Evolutionary conservation across 1,284 basidiomycete genomes (phyloP), one percentile per base, ranked within the genome.

Genomic region (Boletellus dicymbophilus): DNA sequence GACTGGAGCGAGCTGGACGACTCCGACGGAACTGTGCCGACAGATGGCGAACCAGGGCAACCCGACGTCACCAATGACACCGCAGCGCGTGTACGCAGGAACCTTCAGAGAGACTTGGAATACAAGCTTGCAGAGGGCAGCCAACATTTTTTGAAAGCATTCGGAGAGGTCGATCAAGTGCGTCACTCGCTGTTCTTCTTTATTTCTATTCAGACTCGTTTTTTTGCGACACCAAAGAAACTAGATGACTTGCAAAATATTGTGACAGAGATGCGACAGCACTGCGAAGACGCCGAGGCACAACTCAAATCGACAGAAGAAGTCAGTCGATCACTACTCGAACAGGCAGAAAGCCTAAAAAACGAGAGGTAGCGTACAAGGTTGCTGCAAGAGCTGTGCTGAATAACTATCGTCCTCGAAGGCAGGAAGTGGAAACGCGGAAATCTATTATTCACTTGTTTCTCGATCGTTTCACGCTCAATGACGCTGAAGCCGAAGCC

Each of bases 81-180:
- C 5, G 86, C 89, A 1, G 78, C 79, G 6, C 72, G 77, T 27
- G 93, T 90, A 18, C 77, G 93, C 48, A 88, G 85, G 65, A 84
- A 86, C 61, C 75, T 98, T 45, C 82, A 90, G 50, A 76, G 84
- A 48, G 94, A 98, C 66, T 84, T 95, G 63, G 94, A 97, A 65
- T 76, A 74, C 46, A 64, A 84, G 61, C 76, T 97, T 34, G 84
- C 88, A 0, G 81, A 87, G 46, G 90, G 92, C 3, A 93, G 91
- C 56, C 78, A 81, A 40, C 80, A 83, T 55, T 95, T 98, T 67
- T 69, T 98, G 46, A 76, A 81, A 33, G 91, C 91, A 0, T 89
- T 98, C 51, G 83, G 83, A 12, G 85, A 93, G 58, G 92, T 97
- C 21, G 90, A 97, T 72, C 79, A 90, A 73, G 93, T 94, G 62